A percentile compares a stretch with the other conserved stretches of the same genome.
Conservation (phyloP, 805 yeast species). For the Lipomyces sp. region DNA sequence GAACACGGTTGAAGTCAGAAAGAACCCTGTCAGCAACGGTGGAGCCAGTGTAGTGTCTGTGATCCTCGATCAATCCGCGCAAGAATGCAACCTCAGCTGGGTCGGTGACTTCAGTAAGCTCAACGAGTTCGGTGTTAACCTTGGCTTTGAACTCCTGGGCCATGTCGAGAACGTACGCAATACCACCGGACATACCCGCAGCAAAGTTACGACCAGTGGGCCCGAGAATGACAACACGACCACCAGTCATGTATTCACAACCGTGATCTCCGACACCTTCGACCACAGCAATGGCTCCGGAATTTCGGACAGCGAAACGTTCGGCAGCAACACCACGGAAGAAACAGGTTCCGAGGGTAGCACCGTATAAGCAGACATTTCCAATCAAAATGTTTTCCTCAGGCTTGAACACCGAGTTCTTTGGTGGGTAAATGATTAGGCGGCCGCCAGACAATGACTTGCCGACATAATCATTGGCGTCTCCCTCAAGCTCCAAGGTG, state of each 20-base stretch:
- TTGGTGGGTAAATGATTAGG: constrained; percentile 88
- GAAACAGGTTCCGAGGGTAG: constrained; percentile 92
- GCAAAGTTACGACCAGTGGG: constrained; percentile 89
- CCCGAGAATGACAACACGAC: constrained; percentile 92
- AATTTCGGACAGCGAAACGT: constrained; percentile 97
- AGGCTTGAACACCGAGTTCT: constrained; percentile 79
- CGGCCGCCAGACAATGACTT: constrained; percentile 97
- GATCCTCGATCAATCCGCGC: constrained; percentile 92
- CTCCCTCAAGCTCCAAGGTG: constrained; percentile 94
- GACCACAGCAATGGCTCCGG: constrained; percentile 96
- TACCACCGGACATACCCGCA: constrained; percentile 99
- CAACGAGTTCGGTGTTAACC: constrained; percentile 82
- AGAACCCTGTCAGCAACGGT: constrained; percentile 84
- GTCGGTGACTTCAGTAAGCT: constrained; percentile 73
- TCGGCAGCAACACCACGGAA: constrained; percentile 98
- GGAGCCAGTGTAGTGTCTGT: constrained; percentile 91
- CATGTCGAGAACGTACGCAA: constrained; percentile 92
- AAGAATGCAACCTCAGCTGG: constrained; percentile 93
- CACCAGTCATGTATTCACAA: constrained; percentile 99
- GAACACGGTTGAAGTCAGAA: constrained; percentile 82
- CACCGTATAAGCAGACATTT: constrained; percentile 97
- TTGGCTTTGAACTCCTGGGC: constrained; percentile 81
- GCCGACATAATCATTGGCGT: constrained; percentile 97
- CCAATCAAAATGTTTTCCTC: constrained; percentile 97
- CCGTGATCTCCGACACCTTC: constrained; percentile 99